Base-by-base conservation (phyloP, 2,329 filamentous ascomycete genomes). In the Diaporthe aspalathi region DNA sequence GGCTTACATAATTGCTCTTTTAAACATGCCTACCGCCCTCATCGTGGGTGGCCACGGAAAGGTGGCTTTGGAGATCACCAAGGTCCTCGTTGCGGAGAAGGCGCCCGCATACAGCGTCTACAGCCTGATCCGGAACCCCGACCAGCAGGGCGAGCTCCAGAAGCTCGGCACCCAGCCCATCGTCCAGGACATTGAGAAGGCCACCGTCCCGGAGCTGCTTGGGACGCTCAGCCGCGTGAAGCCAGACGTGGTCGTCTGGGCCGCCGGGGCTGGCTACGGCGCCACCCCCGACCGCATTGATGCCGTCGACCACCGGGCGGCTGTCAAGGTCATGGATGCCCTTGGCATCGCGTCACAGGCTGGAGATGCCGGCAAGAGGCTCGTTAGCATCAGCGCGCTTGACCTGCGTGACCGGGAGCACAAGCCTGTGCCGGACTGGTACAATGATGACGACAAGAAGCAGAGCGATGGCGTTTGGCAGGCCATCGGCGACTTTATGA, bases 241-340 rank as follows among this genome's bases (percentile, higher is more conserved):
- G 17, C 80, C 83, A 2, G 76, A 79, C 49, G 70, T 76, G 6
- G 74, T 82, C 22, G 75, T 82, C 52, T 82, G 80, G 78, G 75
- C 77, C 6, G 80, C 80, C 29, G 77, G 77, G 43, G 78, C 76
- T 1, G 75, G 76, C 32, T 75, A 76, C 76, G 74, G 80, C 71
- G 81, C 80, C 22, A 12, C 70, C 11, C 79, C 82, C 2, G 81
- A 81, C 47, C 79, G 84, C 29, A 85, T 84, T 20, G 76, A 79
- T 40, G 78, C 79, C 20, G 84, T 87, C 32, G 84, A 87, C 74
- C 76, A 81, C 35, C 81, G 84, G 68, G 84, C 81, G 16, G 85
- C 84, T 5, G 82, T 86, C 71, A 80, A 80, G 70, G 79, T 79
- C 73, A 84, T 86, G 77, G 82, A 85, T 47, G 84, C 85, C 1